Percentiles rank a stretch among this genome's conserved stretches.
These are phyloP conservation scores for Lactarius hatsudake DNA, from an alignment of 768 basidiomycete species.

Conservation along the genomic window DNA sequence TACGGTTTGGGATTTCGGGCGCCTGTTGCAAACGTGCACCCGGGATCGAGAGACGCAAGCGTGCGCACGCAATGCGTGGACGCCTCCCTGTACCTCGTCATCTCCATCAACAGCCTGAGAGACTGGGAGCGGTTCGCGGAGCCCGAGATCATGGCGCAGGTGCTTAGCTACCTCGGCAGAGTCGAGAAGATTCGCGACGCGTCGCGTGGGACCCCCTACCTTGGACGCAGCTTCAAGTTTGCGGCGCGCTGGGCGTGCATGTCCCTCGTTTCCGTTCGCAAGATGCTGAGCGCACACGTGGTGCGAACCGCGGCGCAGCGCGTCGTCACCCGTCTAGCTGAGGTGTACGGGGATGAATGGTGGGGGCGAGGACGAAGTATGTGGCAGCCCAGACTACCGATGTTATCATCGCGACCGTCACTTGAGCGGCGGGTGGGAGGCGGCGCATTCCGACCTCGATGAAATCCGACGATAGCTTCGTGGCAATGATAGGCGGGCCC, in stretches of 20 bases:
- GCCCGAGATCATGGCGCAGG: conserved; percentile 2
- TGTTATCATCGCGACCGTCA: conserved; percentile 2
- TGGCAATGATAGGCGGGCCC: too few species aligned
- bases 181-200: neutral
- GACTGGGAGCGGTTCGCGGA: conserved; percentile 12
- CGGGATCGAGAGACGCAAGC: conserved; percentile 4
- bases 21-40: conserved; percentile 13
- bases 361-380: neutral
- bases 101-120: conserved; percentile 4
- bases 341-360: neutral
- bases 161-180: conserved; percentile 8
- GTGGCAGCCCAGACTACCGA: conserved; percentile 5
- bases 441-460: neutral
- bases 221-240: conserved; percentile 9
- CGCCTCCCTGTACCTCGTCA: conserved; percentile 5
- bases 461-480: conserved; percentile 6
- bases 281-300: neutral
- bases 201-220: neutral
- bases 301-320: conserved; percentile 2
- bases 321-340: conserved; percentile 1
- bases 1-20: neutral
- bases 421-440: conserved; percentile 4
- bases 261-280: conserved; percentile 9
- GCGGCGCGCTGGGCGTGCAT: conserved; percentile 16
- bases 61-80: neutral